phyloP scores from a whole-genome alignment of 83 land plant genomes.

The Diphasiastrum complanatum region DNA sequence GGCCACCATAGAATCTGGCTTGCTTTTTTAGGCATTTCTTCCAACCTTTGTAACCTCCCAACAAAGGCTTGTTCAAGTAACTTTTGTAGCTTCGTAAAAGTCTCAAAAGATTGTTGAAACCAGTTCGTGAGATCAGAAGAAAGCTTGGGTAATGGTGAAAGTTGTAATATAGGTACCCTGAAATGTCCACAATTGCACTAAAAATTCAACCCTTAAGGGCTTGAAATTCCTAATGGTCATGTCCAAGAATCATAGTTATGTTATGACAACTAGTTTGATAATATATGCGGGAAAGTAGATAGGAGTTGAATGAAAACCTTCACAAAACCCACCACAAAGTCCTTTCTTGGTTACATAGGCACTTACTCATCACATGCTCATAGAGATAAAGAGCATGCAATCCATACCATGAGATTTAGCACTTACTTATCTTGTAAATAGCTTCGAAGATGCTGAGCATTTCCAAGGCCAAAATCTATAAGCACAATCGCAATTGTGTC shows the following conservation, averaged over 20 bases:
- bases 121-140: conserved; percentile 53
- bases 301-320: too few relatives aligned
- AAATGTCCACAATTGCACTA: too few relatives aligned
- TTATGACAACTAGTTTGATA: too few relatives aligned
- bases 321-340: too few relatives aligned
- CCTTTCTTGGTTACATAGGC: too few relatives aligned
- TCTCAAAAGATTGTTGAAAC: conserved; percentile 49
- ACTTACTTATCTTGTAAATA: conserved; percentile 66
- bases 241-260: too few relatives aligned
- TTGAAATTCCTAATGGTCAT: too few relatives aligned
- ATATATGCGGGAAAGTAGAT: too few relatives aligned
- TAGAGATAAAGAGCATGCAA: too few relatives aligned
- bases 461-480: conserved; percentile 64
- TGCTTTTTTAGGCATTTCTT: conserved; percentile 66
- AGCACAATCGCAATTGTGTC: conserved; percentile 68
- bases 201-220: too few relatives aligned
- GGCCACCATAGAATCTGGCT: conserved; percentile 88
- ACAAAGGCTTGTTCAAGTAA: conserved; percentile 37
- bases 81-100: conserved; percentile 50
- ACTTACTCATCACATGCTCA: too few relatives aligned
- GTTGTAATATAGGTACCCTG: conserved; percentile 70
- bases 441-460: conserved; percentile 45
- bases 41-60: conserved; percentile 48
- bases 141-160: conserved; percentile 69
- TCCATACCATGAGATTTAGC: too few relatives aligned